Conservation (phyloP, 2,329 filamentous ascomycete species). For the Madurella fahalii region DNA sequence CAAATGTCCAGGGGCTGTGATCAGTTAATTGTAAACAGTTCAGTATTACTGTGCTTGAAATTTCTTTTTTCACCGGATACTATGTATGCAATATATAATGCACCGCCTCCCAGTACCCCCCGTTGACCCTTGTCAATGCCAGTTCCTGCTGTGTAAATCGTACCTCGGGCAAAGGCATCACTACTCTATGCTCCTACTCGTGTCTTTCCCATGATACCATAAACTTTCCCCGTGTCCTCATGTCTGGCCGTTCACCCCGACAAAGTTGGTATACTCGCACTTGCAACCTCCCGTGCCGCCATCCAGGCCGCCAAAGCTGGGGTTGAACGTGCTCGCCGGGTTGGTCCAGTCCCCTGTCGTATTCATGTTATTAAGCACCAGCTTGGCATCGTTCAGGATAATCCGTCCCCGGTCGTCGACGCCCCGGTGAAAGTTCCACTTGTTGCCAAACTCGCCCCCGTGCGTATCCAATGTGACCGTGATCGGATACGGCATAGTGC, state of each 20-base stretch:
- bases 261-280: constrained; percentile 58
- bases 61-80: not conserved
- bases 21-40: not conserved
- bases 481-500: constrained; percentile 61
- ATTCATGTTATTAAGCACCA: constrained; percentile 47
- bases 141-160: not conserved
- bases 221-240: not conserved
- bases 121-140: not conserved
- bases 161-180: not conserved
- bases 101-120: not conserved
- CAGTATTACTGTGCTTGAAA: not conserved
- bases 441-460: constrained; percentile 50
- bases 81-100: not conserved
- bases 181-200: not conserved
- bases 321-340: constrained; percentile 40
- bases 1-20: too few relatives aligned
- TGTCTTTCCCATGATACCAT: not conserved
- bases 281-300: constrained; percentile 60
- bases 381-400: constrained; percentile 38
- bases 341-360: constrained; percentile 54
- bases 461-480: constrained; percentile 60
- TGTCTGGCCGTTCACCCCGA: constrained; percentile 21
- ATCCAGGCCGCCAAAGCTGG: constrained; percentile 55
- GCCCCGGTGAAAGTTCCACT: constrained; percentile 52
- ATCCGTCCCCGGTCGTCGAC: constrained; percentile 47